A percentile compares a stretch with the other conserved stretches of the same genome.
Evolutionary conservation across 345 rosid genomes (phyloP).

Genomic region (Brassica juncea): DNA sequence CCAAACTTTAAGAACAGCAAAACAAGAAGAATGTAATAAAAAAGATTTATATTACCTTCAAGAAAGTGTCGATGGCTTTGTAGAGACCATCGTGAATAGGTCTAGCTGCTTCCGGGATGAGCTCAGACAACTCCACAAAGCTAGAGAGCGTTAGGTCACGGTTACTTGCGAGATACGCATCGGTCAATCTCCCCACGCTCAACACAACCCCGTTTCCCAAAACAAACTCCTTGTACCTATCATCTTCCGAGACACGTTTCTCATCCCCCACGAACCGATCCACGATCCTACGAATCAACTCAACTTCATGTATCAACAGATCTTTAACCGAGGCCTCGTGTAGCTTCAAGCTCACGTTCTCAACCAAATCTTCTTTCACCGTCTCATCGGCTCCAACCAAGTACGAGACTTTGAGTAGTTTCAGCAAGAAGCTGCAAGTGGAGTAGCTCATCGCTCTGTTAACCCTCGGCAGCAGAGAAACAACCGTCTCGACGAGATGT

Average conservation of each 20-base stretch:
- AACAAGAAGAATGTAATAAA: constrained; percentile 5
- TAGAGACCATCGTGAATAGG: constrained; percentile 75
- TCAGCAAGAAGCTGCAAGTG: constrained; percentile 78
- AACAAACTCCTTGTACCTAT: constrained; percentile 49
- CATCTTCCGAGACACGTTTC: constrained; percentile 41
- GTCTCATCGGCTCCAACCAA: constrained; percentile 61
- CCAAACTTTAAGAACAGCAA: not conserved
- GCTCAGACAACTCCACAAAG: constrained; percentile 57
- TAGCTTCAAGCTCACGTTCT: constrained; percentile 62
- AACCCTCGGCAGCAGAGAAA: constrained; percentile 66
- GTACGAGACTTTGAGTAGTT: constrained; percentile 68
- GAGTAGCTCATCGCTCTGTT: constrained; percentile 52
- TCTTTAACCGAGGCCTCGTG: constrained; percentile 75
- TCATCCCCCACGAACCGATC: constrained; percentile 49
- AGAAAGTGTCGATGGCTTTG: constrained; percentile 77
- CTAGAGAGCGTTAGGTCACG: constrained; percentile 50
- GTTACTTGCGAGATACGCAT: constrained; percentile 62
- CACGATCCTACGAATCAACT: constrained; percentile 59
- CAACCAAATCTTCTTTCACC: constrained; percentile 53
- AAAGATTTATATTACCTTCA: constrained; percentile 51
- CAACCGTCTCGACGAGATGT: constrained; percentile 65
- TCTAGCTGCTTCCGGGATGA: constrained; percentile 72
- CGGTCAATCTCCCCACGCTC: constrained; percentile 65
- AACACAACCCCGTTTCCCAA: constrained; percentile 54
- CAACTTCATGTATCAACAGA: constrained; percentile 71